Base-by-base conservation (phyloP, 768 basidiomycete genomes). In the Inosperma sp. region DNA sequence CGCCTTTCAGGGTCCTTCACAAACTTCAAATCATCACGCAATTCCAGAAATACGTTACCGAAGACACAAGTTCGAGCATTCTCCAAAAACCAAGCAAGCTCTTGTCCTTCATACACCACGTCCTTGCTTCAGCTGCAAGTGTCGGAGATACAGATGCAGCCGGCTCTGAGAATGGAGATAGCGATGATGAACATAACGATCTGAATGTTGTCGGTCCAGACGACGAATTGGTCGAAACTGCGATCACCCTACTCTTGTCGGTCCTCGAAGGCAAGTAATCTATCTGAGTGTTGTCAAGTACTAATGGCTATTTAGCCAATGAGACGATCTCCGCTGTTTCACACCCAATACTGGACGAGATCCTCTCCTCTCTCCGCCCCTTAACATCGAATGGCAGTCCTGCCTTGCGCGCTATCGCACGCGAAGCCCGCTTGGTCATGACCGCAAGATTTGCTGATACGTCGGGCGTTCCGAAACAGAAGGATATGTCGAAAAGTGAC, bases 361-460 rank as follows among this genome's bases (percentile, higher is more conserved):
- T 97, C 45, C 82, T 83, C 55, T 65, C 75, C 0, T 72, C 84
- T 36, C 73, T 93, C 7, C 81, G 86, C 51, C 72, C 73, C 0
- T 63, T 86, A 14, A 66, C 82, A 1, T 73, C 70, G 34, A 67
- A 75, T n/a, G 59, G 67, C 2, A 77, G 81, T 0, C 62, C 70
- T 47, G 60, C 72, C 0, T 65, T 86, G 34, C 75, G 81, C 27
- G 68, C 77, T 2, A 67, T 88, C 7, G 83, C 88, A 0, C 75
- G 84, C 8, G 92, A 94, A 66, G 92, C 91, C 3, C 73, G 81
- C 50, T 81, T 94, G 66, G 84, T 93, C 10, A 82, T 96, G 63
- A 88, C 87, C 3, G 86, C 88, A 5, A 84, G 92, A 16, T 67
- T 84, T 21, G 88, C 87, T 0, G 80, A 84, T 4, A 68, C 78